A percentile compares a stretch with the other conserved stretches of the same genome.
Evolutionary conservation across 1,139 yeast species (phyloP).

Genomic region (Saccharomycopsis hybrid): DNA sequence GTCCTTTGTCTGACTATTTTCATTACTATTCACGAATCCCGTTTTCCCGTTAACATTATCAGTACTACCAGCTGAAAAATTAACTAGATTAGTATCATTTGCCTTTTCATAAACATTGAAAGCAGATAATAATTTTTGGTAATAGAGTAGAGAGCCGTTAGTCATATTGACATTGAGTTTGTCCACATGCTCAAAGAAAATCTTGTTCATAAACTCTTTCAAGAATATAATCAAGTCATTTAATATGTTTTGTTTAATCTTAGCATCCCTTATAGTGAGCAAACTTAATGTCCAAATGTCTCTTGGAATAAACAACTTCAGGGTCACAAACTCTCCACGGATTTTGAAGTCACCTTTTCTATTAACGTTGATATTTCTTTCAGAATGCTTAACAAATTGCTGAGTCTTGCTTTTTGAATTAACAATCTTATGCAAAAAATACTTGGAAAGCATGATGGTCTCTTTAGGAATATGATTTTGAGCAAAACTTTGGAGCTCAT

Average conservation of each 20-base stretch:
- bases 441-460: constrained; percentile 13
- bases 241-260: constrained; percentile 17
- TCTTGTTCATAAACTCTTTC: constrained; percentile 1
- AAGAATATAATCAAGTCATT: constrained; percentile 13
- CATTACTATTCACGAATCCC: too few species aligned
- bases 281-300: constrained; percentile 12
- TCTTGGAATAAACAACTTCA: constrained; percentile 11
- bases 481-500: not conserved
- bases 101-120: constrained; percentile 14
- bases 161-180: constrained; percentile 5
- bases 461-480: constrained; percentile 15
- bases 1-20: too few species aligned
- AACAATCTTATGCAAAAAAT: constrained; percentile 18
- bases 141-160: constrained; percentile 14
- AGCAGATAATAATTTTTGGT: constrained; percentile 16
- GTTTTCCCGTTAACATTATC: too few species aligned
- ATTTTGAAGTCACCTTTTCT: not conserved
- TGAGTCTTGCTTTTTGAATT: constrained; percentile 8
- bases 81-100: too few species aligned
- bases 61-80: too few species aligned
- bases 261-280: constrained; percentile 9
- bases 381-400: not conserved
- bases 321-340: constrained; percentile 18
- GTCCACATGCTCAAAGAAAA: not conserved
- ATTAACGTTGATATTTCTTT: not conserved